A percentile compares a stretch with the other conserved stretches of the same genome.
Evolutionary conservation across 2,329 filamentous ascomycete species (phyloP).

Genomic region (Epichloe sibirici): DNA sequence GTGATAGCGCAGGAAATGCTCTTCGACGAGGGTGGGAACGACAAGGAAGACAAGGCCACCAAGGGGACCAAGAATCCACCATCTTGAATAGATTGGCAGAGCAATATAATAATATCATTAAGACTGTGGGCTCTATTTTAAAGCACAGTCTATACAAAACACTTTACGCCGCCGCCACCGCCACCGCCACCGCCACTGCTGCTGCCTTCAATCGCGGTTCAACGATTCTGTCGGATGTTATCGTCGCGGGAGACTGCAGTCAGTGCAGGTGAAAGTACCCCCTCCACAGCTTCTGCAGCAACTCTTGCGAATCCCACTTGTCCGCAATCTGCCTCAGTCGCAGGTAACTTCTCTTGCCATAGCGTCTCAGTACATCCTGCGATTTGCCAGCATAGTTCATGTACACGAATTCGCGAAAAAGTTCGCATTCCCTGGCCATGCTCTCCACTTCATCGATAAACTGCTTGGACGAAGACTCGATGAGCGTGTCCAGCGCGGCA

Average conservation of each 20-base stretch:
- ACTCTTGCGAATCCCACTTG: conserved; percentile 25
- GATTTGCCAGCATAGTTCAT: conserved; percentile 32
- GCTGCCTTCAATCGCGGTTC: too few relatives aligned
- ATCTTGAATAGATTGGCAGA: too few relatives aligned
- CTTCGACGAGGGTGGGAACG: conserved; percentile 34
- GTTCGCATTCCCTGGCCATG: conserved; percentile 17
- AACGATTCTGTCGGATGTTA: too few relatives aligned
- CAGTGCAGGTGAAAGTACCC: conserved; percentile 25
- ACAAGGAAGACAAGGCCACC: conserved; percentile 25
- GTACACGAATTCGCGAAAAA: conserved; percentile 26
- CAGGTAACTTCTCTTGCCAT: conserved; percentile 26
- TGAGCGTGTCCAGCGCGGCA: neutral
- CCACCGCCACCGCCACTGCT: too few relatives aligned
- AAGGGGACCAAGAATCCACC: too few relatives aligned
- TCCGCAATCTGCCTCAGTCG: conserved; percentile 17
- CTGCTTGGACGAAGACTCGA: conserved; percentile 20
- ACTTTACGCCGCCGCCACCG: too few relatives aligned
- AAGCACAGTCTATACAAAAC: too few relatives aligned
- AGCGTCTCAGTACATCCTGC: conserved; percentile 28
- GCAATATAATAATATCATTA: too few relatives aligned
- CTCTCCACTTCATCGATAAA: conserved; percentile 17
- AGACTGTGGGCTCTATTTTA: too few relatives aligned
- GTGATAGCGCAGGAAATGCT: conserved; percentile 48
- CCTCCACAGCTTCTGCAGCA: conserved; percentile 25
- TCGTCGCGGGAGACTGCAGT: neutral